Base-by-base conservation (phyloP, 177 flowering plant genomes). In the Vitis hybrid region DNA sequence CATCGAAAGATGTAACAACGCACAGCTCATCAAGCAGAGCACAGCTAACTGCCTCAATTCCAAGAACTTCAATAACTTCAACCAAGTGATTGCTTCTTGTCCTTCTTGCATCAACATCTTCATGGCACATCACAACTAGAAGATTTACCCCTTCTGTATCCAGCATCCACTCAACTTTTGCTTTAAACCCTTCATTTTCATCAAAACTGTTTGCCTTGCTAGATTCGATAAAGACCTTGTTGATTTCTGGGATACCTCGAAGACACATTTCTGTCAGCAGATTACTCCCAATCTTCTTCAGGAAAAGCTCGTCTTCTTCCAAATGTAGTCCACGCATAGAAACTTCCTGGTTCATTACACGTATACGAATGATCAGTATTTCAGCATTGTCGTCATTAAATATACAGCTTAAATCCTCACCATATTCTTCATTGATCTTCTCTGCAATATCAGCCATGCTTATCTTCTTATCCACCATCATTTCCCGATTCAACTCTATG, bases 391-490 rank as follows among this genome's bases (percentile, higher is more conserved):
- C 99, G 80, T 95, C 99, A 80, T 90, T 95, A 63, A 90, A 93
- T 68, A 93, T 95, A 72, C 99, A 95, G 1, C 94, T 91, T 69
- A 95, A 76, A 74, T 93, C 99, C 78, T 88, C 95, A 73, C 91
- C 93, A 80, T 93, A 95, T 72, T 93, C 99, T 26, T 76, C 88
- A 75, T 93, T 93, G 62, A 95, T 95, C 84, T 89, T 95, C 81
- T 89, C 99, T 16, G 99, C 97, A 73, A 95, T 93, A 65, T 90
- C 97, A 10, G 97, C 97, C 99, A 95, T 95, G 82, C 93, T 90
- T 72, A 95, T 76, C 82, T 95, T 95, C 82, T 95, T 95, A 74
- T 95, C 99, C 70, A 95, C 92, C 99, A 95, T 95, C 99, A 95
- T 95, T 71, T 95, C 99, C 48, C 99, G 88, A 79, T 95, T 93